Evolutionary conservation across 768 basidiomycete species (phyloP).

Genomic region (Leccinum truebloodii): DNA sequence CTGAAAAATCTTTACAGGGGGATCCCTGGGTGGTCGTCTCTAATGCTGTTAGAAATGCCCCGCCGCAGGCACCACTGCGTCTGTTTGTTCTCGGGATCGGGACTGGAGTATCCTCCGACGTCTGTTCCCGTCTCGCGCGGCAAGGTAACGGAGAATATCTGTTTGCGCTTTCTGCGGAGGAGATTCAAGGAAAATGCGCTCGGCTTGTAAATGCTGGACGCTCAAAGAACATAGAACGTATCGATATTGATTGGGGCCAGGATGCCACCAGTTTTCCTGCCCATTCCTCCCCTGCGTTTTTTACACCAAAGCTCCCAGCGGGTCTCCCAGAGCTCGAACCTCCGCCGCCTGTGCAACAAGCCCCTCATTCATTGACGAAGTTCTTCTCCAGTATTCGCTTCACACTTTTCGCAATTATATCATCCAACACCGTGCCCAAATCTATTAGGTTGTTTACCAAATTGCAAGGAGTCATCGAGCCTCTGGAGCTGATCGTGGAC

Average conservation of each 20-base stretch:
- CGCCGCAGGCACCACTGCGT: slow-evolving; percentile 38
- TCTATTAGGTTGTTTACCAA: slow-evolving; percentile 31
- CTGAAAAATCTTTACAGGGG: slow-evolving; percentile 4
- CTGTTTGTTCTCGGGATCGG: slow-evolving; percentile 65
- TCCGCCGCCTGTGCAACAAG: slow-evolving; percentile 36
- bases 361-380: slow-evolving; percentile 30
- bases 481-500: slow-evolving; percentile 17
- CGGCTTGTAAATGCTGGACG: slow-evolving; percentile 52
- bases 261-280: slow-evolving; percentile 1
- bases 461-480: slow-evolving; percentile 25
- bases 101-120: slow-evolving; percentile 44
- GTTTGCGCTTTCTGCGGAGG: slow-evolving; percentile 46
- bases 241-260: slow-evolving; percentile 51
- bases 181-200: slow-evolving; percentile 50
- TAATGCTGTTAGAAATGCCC: slow-evolving; percentile 35
- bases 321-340: slow-evolving; percentile 32
- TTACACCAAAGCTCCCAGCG: slow-evolving; percentile 18
- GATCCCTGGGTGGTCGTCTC: slow-evolving; percentile 22
- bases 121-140: slow-evolving; percentile 55
- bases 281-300: slow-evolving; percentile 15
- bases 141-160: slow-evolving; percentile 53
- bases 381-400: slow-evolving; percentile 38
- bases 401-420: slow-evolving; percentile 35
- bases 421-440: slow-evolving; percentile 24
- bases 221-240: slow-evolving; percentile 44